phyloP scores from a whole-genome alignment of 352 stramenopile species.

The Thalassiosira pacifica region DNA sequence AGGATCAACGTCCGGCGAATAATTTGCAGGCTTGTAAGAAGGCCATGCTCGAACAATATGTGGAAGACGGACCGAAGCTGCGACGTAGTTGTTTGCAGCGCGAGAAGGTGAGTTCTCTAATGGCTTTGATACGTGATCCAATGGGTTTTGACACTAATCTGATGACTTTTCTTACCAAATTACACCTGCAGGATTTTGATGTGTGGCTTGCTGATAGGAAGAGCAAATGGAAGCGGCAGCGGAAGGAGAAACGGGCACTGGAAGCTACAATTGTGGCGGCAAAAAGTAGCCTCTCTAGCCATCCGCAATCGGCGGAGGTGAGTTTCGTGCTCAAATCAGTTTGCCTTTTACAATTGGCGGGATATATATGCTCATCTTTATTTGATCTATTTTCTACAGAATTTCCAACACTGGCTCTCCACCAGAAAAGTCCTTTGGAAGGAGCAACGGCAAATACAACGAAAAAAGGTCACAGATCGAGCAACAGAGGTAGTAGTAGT shows the following conservation, averaged over 20 bases:
- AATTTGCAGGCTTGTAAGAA: not conserved
- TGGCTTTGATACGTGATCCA: not conserved
- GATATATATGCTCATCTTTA: not conserved
- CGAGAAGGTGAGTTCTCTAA: slow-evolving; percentile 18
- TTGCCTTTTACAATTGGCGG: not conserved
- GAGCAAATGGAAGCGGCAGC: slow-evolving; percentile 19
- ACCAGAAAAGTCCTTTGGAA: not conserved
- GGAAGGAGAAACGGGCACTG: not conserved
- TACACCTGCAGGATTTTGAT: slow-evolving; percentile 10
- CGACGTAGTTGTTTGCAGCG: slow-evolving; percentile 4
- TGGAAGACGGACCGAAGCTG: slow-evolving; percentile 14
- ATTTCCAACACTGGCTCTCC: slow-evolving; percentile 5
- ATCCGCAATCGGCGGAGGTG: not conserved
- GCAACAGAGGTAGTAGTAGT: not conserved
- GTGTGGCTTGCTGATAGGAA: slow-evolving; percentile 33
- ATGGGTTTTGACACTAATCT: no score
- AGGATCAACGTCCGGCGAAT: not conserved
- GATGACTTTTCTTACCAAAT: not conserved
- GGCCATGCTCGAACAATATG: not conserved
- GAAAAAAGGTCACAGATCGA: not conserved
- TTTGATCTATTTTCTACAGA: not conserved
- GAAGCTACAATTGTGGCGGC: not conserved
- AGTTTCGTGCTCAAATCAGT: not conserved
- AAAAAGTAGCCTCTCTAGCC: not conserved
- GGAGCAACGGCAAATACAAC: not conserved